Evolutionary conservation across 495 filamentous ascomycete genomes (phyloP), one percentile per base, ranked within the genome.

Genomic region (Rhypophila decipiens): DNA sequence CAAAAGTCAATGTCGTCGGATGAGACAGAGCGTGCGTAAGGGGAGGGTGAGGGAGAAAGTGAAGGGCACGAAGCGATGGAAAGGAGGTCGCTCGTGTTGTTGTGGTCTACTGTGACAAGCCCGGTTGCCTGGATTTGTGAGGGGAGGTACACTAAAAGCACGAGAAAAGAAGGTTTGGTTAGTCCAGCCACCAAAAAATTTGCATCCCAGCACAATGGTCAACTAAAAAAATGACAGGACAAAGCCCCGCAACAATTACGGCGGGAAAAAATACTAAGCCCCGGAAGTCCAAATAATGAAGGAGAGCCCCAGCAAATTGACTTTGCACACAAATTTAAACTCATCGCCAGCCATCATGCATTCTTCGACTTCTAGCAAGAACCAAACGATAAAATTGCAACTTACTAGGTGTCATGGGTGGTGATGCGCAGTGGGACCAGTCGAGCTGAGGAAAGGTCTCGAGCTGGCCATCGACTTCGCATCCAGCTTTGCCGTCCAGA

Each of bases 391-490:
- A 58, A 55, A 34, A 46, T 46, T 50, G 50, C 12, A 53, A 84
- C 88, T 67, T 85, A 96, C 90, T 86, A 80, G 93, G 93, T 60
- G 90, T 93, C 75, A 97, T 77, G 8, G 88, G 88, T 48, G 93
- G 90, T 19, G 89, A 94, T 15, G 76, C 77, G 35, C 79, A 83
- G 57, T 79, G 80, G 31, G 81, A 69, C 84, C 86, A 94, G 49
- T 91, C 86, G 55, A 83, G 75, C 53, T 75, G 77, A 39, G 87
- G 83, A 52, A 94, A 78, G 58, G 80, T 82, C 71, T 93, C 83
- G 34, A 83, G 77, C 66, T 84, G 77, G 5, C 81, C 80, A 41
- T 87, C 86, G 21, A 41, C 13, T 27, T 44, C 39, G 17, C 90
- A 81, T 54, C 87, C 87, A 21, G 80, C 84, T 54, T 88, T 75